phyloP scores from a whole-genome alignment of 2,329 filamentous ascomycete species.

The Colletotrichum tropicale region DNA sequence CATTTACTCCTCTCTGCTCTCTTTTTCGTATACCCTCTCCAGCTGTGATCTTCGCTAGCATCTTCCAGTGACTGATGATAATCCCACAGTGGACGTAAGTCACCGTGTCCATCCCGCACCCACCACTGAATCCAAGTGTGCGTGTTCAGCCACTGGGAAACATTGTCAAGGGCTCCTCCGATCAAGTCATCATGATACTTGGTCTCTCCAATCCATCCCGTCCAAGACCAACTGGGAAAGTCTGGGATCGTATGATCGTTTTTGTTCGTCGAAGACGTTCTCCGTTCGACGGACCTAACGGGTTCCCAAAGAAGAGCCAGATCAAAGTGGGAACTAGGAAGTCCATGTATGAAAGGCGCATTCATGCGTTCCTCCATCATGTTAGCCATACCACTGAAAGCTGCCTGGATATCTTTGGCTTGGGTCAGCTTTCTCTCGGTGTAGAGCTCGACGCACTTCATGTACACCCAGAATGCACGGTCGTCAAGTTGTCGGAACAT shows the following conservation, averaged over 20 bases:
- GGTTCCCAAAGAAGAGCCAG: slow-evolving; percentile 37
- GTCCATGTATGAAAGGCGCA: slow-evolving; percentile 30
- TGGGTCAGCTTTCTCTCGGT: slow-evolving; percentile 28
- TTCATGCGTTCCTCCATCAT: slow-evolving; percentile 26
- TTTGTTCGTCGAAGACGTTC: background rate
- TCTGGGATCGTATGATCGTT: background rate
- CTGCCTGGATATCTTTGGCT: slow-evolving; percentile 32
- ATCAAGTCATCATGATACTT: slow-evolving; percentile 25
- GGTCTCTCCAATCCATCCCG: slow-evolving; percentile 31
- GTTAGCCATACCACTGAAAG: slow-evolving; percentile 35
- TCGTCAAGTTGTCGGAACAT: slow-evolving; percentile 27
- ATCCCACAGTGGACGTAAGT: slow-evolving; percentile 33
- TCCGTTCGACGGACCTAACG: background rate
- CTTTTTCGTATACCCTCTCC: background rate
- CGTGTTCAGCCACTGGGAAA: slow-evolving; percentile 34
- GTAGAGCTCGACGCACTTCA: slow-evolving; percentile 32
- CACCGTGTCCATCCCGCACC: slow-evolving; percentile 33
- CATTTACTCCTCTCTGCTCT: background rate
- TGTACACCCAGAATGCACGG: slow-evolving; percentile 33
- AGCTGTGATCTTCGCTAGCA: background rate
- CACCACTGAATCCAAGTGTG: slow-evolving; percentile 41
- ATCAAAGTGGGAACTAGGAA: slow-evolving; percentile 37
- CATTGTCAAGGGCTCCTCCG: slow-evolving; percentile 27
- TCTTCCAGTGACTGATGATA: background rate
- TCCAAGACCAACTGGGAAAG: slow-evolving; percentile 41